Conservation (phyloP, 1,139 yeast genomes). For the Magnusiomyces magnusii region DNA sequence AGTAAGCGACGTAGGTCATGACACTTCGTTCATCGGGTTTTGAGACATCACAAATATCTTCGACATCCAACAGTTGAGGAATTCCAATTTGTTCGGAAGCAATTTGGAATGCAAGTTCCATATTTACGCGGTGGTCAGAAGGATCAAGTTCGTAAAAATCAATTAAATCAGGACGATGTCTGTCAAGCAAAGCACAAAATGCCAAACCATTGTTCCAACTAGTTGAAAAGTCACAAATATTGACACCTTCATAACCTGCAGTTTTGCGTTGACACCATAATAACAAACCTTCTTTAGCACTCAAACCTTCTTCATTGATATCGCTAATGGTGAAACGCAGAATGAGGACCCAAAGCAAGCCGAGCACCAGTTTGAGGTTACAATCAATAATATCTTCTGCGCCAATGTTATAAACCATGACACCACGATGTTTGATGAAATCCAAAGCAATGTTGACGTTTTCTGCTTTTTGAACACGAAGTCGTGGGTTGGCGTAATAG, state of each 20-base stretch:
- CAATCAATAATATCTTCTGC: slow-evolving; percentile 66
- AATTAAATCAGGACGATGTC: slow-evolving; percentile 40
- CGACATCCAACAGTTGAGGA: slow-evolving; percentile 51
- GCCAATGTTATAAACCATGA: slow-evolving; percentile 52
- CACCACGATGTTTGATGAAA: slow-evolving; percentile 45
- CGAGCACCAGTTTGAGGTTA: slow-evolving; percentile 53
- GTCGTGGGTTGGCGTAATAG: slow-evolving; percentile 40
- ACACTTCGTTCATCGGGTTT: slow-evolving; percentile 60
- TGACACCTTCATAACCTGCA: slow-evolving; percentile 35
- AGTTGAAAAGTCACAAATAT: slow-evolving; percentile 36
- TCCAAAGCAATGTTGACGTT: slow-evolving; percentile 52
- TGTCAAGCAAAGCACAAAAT: slow-evolving; percentile 41
- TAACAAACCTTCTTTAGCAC: slow-evolving; percentile 39
- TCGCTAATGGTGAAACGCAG: slow-evolving; percentile 44
- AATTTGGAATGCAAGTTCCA: slow-evolving; percentile 34
- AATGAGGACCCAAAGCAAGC: slow-evolving; percentile 58
- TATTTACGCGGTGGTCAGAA: slow-evolving; percentile 29
- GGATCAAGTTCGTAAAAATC: slow-evolving; percentile 35
- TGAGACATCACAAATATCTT: slow-evolving; percentile 44
- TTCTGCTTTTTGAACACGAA: slow-evolving; percentile 55
- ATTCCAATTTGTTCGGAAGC: slow-evolving; percentile 44
- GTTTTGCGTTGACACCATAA: slow-evolving; percentile 42
- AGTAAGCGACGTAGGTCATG: slow-evolving; percentile 57
- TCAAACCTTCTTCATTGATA: slow-evolving; percentile 38
- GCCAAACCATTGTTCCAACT: slow-evolving; percentile 45